Conservation (phyloP, 345 rosid species). For the Firmiana major region DNA sequence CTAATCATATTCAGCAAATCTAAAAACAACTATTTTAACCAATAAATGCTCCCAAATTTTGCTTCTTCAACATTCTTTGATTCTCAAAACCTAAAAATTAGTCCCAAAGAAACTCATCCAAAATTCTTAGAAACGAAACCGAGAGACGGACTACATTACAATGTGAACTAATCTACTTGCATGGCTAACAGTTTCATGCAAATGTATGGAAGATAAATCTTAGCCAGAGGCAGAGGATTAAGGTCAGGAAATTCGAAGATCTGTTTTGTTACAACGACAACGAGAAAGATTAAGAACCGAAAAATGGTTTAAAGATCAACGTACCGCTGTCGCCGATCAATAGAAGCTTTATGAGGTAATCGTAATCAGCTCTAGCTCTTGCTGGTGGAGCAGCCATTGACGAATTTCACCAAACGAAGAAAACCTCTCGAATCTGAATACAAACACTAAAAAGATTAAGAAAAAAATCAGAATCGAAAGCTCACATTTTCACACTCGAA, state of each 20-base stretch:
- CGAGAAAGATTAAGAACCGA: not conserved
- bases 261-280: not conserved
- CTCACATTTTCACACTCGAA: not conserved
- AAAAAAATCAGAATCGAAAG: not conserved
- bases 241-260: not conserved
- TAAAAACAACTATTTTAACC: not conserved
- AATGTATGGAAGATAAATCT: not conserved
- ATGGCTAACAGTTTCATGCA: not conserved
- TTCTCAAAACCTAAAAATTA: not conserved
- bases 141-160: not conserved
- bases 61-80: not conserved
- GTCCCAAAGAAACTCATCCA: not conserved
- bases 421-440: not conserved
- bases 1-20: not conserved
- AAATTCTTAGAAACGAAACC: not conserved
- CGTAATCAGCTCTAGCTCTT: slow-evolving; percentile 80
- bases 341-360: slow-evolving; percentile 65
- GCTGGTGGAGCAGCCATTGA: slow-evolving; percentile 73
- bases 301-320: not conserved
- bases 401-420: not conserved
- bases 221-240: not conserved
- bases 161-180: slow-evolving; percentile 1
- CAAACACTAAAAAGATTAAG: not conserved
- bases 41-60: not conserved
- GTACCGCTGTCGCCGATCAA: slow-evolving; percentile 49